Evolutionary conservation across 179 eudicot genomes (phyloP).

Genomic region (Monotropa hypopitys): DNA sequence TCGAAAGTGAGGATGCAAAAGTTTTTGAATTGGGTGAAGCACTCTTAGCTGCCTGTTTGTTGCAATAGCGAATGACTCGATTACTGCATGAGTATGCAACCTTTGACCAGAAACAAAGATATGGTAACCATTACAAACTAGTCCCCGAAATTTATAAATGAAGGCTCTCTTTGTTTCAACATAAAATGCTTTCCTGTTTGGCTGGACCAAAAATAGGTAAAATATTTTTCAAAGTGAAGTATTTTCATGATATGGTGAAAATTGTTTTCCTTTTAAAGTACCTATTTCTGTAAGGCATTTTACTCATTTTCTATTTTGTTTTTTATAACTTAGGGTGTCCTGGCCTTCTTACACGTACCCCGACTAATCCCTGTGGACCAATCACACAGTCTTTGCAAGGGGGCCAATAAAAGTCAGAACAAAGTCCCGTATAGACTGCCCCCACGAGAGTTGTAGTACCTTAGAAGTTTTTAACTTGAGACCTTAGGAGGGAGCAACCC

Average conservation of each 20-base stretch:
- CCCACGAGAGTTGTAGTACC: too few relatives aligned
- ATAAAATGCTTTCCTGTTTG: background rate
- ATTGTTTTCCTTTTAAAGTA: background rate
- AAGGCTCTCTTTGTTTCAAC: background rate
- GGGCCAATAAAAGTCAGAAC: too few relatives aligned
- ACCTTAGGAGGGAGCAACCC: too few relatives aligned
- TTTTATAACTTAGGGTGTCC: too few relatives aligned
- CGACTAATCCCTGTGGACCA: too few relatives aligned
- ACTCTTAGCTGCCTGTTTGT: conserved; percentile 67
- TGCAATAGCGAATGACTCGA: conserved; percentile 69
- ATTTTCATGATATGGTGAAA: background rate
- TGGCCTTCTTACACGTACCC: too few relatives aligned
- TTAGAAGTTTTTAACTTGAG: too few relatives aligned
- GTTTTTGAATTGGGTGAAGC: conserved; percentile 68
- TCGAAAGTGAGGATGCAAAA: conserved; percentile 70
- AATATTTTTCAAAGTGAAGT: background rate
- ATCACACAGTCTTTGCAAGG: too few relatives aligned
- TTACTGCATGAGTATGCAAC: conserved; percentile 64
- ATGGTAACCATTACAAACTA: background rate
- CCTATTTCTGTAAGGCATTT: background rate
- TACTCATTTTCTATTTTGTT: too few relatives aligned
- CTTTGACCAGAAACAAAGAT: conserved; percentile 20
- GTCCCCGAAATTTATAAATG: background rate
- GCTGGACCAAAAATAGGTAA: background rate
- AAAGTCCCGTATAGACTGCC: too few relatives aligned